Conservation (phyloP, 495 filamentous ascomycete species). For the Daldinia bambusicola region DNA sequence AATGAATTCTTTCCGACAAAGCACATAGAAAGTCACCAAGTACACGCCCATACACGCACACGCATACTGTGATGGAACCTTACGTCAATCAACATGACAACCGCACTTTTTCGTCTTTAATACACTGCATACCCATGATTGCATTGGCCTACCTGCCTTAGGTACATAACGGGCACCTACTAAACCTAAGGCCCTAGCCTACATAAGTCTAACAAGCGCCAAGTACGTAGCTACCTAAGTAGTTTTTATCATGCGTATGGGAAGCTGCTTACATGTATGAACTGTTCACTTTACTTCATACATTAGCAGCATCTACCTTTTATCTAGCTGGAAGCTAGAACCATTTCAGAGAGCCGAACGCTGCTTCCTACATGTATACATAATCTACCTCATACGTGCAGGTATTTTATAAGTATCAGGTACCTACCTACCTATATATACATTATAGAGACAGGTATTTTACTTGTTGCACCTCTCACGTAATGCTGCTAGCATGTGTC, state of each 20-base stretch:
- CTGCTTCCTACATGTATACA: neutral
- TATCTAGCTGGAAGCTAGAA: neutral
- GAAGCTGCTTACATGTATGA: neutral
- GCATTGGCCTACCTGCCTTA: too few species aligned
- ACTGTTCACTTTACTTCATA: neutral
- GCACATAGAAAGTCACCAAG: conserved; percentile 8
- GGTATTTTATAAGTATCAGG: neutral
- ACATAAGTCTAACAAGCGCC: conserved; percentile 7
- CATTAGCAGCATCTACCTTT: neutral
- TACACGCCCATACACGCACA: conserved; percentile 19
- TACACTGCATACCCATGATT: conserved; percentile 16
- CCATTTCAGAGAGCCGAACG: neutral
- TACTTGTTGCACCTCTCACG: neutral
- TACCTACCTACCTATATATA: neutral
- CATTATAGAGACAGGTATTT: neutral
- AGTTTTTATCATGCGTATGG: neutral
- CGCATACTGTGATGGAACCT: conserved; percentile 38
- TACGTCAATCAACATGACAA: conserved; percentile 46
- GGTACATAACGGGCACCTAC: neutral
- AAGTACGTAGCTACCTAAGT: neutral
- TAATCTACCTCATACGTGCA: neutral
- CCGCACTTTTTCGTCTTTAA: conserved; percentile 30
- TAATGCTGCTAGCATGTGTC: too few species aligned
- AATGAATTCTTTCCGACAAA: conserved; percentile 38
- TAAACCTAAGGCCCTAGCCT: neutral